Evolutionary conservation across 805 yeast genomes (phyloP).

Genomic region (Wickerhamomyces bovis): DNA sequence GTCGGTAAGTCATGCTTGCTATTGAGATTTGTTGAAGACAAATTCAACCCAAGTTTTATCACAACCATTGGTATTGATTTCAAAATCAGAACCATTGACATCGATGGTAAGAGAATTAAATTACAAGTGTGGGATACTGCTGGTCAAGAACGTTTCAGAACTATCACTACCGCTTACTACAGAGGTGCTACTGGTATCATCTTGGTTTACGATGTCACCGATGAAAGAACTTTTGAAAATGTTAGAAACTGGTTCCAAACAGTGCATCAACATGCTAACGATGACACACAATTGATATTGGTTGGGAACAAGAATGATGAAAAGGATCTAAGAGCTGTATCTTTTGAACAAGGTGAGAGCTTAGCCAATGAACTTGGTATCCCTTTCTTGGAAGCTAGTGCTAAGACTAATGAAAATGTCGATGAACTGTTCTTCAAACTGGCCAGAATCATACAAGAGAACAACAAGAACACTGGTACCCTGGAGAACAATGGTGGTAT

Average conservation of each 20-base stretch:
- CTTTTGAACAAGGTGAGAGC: conserved; percentile 84
- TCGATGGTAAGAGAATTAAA: conserved; percentile 88
- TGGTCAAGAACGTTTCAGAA: conserved; percentile 94
- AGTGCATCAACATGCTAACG: conserved; percentile 93
- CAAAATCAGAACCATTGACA: conserved; percentile 92
- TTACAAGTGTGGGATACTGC: conserved; percentile 97
- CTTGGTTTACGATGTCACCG: conserved; percentile 78
- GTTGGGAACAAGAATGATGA: conserved; percentile 97
- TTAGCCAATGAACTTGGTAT: conserved; percentile 82
- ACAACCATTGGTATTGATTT: conserved; percentile 98
- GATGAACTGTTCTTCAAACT: conserved; percentile 87
- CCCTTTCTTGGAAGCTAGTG: conserved; percentile 94
- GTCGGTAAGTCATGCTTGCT: conserved; percentile 88
- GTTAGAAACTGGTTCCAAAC: conserved; percentile 94
- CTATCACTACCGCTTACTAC: conserved; percentile 89
- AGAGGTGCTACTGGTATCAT: conserved; percentile 88
- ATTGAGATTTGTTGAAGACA: conserved; percentile 91
- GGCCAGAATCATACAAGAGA: conserved; percentile 81
- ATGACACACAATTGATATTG: conserved; percentile 87
- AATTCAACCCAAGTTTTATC: conserved; percentile 93
- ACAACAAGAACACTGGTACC: conserved; percentile 41
- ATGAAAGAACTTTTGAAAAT: conserved; percentile 86
- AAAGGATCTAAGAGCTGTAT: conserved; percentile 77
- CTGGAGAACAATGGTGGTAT: conserved; percentile 20
- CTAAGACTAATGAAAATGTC: conserved; percentile 88